Conservation (phyloP, 1,139 yeast species). For the Yamadazyma buinensis region DNA sequence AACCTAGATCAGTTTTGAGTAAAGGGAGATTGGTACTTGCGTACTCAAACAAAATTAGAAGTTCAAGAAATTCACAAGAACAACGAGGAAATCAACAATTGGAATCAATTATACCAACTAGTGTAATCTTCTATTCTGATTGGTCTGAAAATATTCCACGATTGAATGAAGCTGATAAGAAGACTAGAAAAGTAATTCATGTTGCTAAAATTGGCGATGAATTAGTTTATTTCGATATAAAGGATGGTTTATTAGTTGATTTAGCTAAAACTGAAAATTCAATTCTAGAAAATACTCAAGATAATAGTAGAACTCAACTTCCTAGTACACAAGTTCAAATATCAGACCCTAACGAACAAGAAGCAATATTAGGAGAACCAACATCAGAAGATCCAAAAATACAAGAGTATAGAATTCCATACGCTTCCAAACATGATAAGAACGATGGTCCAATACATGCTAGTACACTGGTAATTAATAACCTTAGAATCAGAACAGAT, state of each 20-base stretch:
- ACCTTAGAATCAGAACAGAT: not conserved
- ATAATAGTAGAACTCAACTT: no score
- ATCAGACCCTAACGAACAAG: not conserved
- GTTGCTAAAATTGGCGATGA: conserved; percentile 4
- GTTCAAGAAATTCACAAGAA: no score
- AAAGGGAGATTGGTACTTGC: conserved; percentile 9
- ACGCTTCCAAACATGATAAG: no score
- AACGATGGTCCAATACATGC: conserved; percentile 1
- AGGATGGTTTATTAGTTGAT: conserved; percentile 1
- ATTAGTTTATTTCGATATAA: conserved; percentile 8
- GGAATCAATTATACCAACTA: conserved; percentile 21
- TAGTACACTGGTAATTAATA: conserved; percentile 2
- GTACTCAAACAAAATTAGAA: conserved; percentile 3
- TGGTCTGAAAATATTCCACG: conserved; percentile 26
- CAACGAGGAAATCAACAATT: conserved; percentile 4
- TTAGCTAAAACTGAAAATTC: no score
- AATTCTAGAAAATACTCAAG: no score
- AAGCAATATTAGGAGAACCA: not conserved
- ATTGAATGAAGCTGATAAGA: conserved; percentile 5
- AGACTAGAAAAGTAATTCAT: not conserved
- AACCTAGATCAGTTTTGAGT: not conserved
- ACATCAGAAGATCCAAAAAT: not conserved
- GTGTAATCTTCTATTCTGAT: conserved; percentile 33
- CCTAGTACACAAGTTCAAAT: not conserved
- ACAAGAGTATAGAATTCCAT: not conserved